Conservation (phyloP, 225 moss, liverwort and hornwort species). For the Asterella californica region DNA sequence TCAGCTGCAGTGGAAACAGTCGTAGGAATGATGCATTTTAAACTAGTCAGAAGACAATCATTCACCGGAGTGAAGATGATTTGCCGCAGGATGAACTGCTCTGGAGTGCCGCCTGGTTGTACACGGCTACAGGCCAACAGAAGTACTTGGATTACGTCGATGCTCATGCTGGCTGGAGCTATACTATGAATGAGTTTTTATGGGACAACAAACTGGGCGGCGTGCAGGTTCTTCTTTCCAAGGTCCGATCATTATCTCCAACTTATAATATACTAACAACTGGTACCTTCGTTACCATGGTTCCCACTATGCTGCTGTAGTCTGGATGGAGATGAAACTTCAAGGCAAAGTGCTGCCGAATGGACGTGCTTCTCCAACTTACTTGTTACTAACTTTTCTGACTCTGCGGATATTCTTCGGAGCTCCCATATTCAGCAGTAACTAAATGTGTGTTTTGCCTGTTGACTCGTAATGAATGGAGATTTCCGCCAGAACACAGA, state of each 20-base stretch:
- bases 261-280: background rate
- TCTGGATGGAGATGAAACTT: no score
- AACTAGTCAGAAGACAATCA: background rate
- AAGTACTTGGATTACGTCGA: constrained; percentile 55
- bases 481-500: background rate
- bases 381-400: no score
- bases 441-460: no score
- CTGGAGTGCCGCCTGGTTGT: constrained; percentile 85
- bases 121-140: constrained; percentile 45
- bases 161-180: constrained; percentile 43
- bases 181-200: constrained; percentile 39
- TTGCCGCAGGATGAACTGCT: constrained; percentile 64
- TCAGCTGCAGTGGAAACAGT: background rate
- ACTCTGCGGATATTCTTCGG: no score
- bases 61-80: background rate
- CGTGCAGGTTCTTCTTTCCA: constrained; percentile 60
- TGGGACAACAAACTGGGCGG: constrained; percentile 78
- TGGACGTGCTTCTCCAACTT: no score
- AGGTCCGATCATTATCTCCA: constrained; percentile 30
- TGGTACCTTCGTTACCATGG: background rate
- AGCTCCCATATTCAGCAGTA: no score
- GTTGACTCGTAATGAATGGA: no score
- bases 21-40: background rate
- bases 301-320: background rate
- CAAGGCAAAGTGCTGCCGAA: no score